These are phyloP conservation scores for Colletotrichum lupini DNA, from an alignment of 2,329 filamentous ascomycete genomes.

Conservation along the genomic window DNA sequence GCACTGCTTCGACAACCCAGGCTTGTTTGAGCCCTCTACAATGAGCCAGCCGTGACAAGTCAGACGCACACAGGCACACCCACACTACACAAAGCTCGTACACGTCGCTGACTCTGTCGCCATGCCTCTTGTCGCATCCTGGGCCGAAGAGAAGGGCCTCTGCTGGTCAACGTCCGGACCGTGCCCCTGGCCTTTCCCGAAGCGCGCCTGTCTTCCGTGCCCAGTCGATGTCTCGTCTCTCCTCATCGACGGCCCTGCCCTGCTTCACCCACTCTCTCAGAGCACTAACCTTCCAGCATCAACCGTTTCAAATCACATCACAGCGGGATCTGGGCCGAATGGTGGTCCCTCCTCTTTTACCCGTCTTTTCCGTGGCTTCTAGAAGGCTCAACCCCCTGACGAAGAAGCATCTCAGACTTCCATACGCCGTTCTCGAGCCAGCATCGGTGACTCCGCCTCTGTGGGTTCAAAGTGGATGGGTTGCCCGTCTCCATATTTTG, in stretches of 20 bases:
- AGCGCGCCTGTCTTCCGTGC: conserved; percentile 31
- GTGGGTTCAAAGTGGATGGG: conserved; percentile 14
- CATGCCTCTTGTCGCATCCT: conserved; percentile 26
- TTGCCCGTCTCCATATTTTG: conserved; percentile 12
- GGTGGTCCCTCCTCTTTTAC: conserved; percentile 34
- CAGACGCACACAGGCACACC: conserved; percentile 31
- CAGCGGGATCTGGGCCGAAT: conserved; percentile 32
- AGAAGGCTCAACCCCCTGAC: conserved; percentile 26
- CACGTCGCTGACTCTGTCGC: conserved; percentile 31
- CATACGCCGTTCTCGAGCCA: conserved; percentile 16
- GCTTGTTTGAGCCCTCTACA: conserved; percentile 26
- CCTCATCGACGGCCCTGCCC: conserved; percentile 11
- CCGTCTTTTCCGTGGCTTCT: conserved; percentile 33
- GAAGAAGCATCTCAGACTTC: conserved; percentile 14
- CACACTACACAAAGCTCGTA: conserved; percentile 34
- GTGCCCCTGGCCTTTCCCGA: conserved; percentile 30
- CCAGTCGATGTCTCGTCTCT: conserved; percentile 31
- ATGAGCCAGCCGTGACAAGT: conserved; percentile 30
- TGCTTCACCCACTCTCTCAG: conserved; percentile 16
- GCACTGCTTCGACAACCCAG: conserved; percentile 10
- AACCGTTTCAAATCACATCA: conserved; percentile 36
- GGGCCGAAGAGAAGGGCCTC: conserved; percentile 24
- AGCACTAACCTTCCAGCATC: conserved; percentile 31
- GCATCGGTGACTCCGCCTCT: conserved; percentile 26
- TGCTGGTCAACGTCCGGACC: conserved; percentile 24